Evolutionary conservation across 306 rosid genomes (phyloP).

Genomic region (Sindora glabra): DNA sequence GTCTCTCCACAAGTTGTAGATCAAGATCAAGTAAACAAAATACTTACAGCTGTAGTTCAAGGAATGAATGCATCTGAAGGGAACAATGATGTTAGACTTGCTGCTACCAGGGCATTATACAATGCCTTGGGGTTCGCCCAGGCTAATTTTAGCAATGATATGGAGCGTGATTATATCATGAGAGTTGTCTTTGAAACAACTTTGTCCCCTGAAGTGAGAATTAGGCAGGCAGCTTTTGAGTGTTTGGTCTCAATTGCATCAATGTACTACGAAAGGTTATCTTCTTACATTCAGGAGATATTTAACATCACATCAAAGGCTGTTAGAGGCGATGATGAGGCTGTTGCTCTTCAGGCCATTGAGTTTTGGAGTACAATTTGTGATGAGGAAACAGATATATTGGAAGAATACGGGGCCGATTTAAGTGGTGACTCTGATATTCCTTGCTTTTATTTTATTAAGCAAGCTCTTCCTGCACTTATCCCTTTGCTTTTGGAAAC

Average conservation of each 20-base stretch:
- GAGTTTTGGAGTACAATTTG: conserved; percentile 95
- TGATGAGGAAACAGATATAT: conserved; percentile 82
- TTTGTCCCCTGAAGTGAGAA: conserved; percentile 61
- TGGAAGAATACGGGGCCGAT: conserved; percentile 65
- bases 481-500: conserved; percentile 83
- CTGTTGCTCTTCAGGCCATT: conserved; percentile 92
- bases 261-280: conserved; percentile 62
- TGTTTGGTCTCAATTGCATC: conserved; percentile 87
- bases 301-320: conserved; percentile 77
- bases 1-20: conserved; percentile 73
- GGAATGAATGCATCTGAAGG: conserved; percentile 76
- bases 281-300: conserved; percentile 76
- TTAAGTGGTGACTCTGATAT: conserved; percentile 60
- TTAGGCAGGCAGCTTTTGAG: conserved; percentile 82
- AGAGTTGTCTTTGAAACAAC: conserved; percentile 90
- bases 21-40: conserved; percentile 82
- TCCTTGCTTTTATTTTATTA: conserved; percentile 81
- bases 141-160: conserved; percentile 79
- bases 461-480: conserved; percentile 87
- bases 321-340: conserved; percentile 73
- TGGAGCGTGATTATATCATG: conserved; percentile 90
- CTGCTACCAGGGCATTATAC: conserved; percentile 73
- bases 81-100: conserved; percentile 78
- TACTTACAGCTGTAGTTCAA: conserved; percentile 89
- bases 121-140: conserved; percentile 83